Conservation (phyloP, 2,329 filamentous ascomycete genomes). For the Colletotrichum sp. region DNA sequence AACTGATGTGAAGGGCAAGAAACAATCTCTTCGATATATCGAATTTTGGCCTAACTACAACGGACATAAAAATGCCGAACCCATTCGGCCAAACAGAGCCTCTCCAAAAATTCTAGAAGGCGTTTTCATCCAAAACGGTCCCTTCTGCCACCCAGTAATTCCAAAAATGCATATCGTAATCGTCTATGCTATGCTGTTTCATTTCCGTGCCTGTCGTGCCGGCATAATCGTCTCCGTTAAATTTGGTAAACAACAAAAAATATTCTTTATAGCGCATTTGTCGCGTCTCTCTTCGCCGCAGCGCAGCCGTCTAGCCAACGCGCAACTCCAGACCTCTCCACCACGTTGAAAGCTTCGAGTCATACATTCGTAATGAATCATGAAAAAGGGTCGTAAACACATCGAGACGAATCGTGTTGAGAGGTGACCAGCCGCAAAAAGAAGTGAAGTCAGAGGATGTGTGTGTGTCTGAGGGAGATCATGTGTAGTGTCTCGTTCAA, state of each 20-base stretch:
- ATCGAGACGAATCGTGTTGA: constrained; percentile 22
- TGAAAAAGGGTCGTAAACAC: constrained; percentile 24
- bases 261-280: constrained; percentile 9
- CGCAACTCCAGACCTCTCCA: constrained; percentile 17
- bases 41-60: constrained; percentile 14
- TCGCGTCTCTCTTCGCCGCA: constrained; percentile 17
- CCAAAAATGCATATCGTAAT: constrained; percentile 17
- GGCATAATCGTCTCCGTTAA: constrained; percentile 20
- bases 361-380: constrained; percentile 26
- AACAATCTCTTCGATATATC: constrained; percentile 15
- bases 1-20: neutral
- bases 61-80: neutral
- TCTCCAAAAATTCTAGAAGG: neutral
- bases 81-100: constrained; percentile 1
- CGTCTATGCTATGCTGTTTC: constrained; percentile 23
- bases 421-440: constrained; percentile 23
- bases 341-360: constrained; percentile 12
- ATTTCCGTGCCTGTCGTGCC: constrained; percentile 23
- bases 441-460: constrained; percentile 12
- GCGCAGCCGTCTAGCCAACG: constrained; percentile 3
- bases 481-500: constrained; percentile 22
- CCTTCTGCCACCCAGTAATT: neutral
- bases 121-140: neutral
- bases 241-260: neutral
- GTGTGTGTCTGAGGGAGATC: neutral